phyloP scores from a whole-genome alignment of 2,329 filamentous ascomycete species.

The Colletotrichum plurivorum region DNA sequence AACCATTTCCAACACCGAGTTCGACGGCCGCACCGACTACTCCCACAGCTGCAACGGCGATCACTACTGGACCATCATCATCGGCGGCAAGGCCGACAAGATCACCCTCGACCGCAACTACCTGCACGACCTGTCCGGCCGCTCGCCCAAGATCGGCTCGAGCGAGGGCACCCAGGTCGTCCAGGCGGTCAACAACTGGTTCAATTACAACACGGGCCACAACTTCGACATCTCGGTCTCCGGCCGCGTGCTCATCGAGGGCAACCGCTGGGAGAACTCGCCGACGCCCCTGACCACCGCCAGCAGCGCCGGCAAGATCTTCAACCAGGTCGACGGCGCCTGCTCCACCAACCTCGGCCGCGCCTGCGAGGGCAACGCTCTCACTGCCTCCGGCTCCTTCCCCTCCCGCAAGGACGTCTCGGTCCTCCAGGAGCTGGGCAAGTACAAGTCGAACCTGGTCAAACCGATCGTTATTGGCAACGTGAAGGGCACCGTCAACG shows the following conservation, averaged over 20 bases:
- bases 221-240: slow-evolving; percentile 65
- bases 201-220: slow-evolving; percentile 54
- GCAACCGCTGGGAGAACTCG: slow-evolving; percentile 39
- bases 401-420: slow-evolving; percentile 7
- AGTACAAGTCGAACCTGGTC: slow-evolving; percentile 40
- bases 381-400: slow-evolving; percentile 47
- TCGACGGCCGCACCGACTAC: slow-evolving; percentile 53
- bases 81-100: slow-evolving; percentile 48
- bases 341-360: slow-evolving; percentile 44
- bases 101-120: slow-evolving; percentile 54
- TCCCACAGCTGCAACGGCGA: slow-evolving; percentile 49
- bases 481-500: not conserved
- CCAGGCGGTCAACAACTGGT: slow-evolving; percentile 48
- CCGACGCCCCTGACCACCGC: not conserved
- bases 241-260: slow-evolving; percentile 45
- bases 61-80: slow-evolving; percentile 52
- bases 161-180: slow-evolving; percentile 39
- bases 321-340: not conserved
- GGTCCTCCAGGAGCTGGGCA: slow-evolving; percentile 30
- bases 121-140: slow-evolving; percentile 47
- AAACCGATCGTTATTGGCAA: not conserved
- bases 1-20: slow-evolving; percentile 56
- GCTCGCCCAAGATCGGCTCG: slow-evolving; percentile 50
- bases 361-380: slow-evolving; percentile 46
- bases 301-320: not conserved